phyloP scores from a whole-genome alignment of 1,139 yeast species.

The Saccharomyces pastorianus region DNA sequence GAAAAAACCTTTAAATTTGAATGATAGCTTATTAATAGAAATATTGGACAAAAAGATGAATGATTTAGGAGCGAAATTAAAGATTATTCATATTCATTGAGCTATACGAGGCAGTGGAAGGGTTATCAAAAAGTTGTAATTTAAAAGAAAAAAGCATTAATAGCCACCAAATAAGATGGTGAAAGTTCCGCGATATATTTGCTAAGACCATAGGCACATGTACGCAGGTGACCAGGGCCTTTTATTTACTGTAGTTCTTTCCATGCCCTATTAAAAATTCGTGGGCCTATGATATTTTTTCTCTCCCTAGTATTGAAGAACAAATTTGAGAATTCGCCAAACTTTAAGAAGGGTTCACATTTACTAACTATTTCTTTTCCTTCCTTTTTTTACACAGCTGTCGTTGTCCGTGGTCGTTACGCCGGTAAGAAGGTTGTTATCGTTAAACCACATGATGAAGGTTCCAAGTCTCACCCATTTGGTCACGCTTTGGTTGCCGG shows the following conservation, averaged over 20 bases:
- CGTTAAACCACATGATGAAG: conserved; percentile 97
- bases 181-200: background rate
- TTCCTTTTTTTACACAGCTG: conserved; percentile 46
- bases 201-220: background rate
- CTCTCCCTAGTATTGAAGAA: background rate
- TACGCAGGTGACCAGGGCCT: background rate
- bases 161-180: background rate
- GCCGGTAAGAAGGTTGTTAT: conserved; percentile 99
- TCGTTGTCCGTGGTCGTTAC: conserved; percentile 99
- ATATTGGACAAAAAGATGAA: background rate
- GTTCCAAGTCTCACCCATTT: conserved; percentile 97
- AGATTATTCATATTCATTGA: background rate
- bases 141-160: background rate
- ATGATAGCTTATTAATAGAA: background rate
- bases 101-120: background rate
- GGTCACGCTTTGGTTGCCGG: conserved; percentile 99
- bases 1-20: no score
- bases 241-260: background rate
- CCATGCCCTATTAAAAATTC: background rate
- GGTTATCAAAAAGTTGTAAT: background rate
- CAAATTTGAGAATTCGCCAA: background rate
- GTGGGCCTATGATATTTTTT: background rate
- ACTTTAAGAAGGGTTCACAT: background rate
- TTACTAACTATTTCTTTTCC: background rate
- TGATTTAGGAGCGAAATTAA: background rate